Conservation (phyloP, 805 yeast genomes). For the Middelhovenomyces tepae region DNA sequence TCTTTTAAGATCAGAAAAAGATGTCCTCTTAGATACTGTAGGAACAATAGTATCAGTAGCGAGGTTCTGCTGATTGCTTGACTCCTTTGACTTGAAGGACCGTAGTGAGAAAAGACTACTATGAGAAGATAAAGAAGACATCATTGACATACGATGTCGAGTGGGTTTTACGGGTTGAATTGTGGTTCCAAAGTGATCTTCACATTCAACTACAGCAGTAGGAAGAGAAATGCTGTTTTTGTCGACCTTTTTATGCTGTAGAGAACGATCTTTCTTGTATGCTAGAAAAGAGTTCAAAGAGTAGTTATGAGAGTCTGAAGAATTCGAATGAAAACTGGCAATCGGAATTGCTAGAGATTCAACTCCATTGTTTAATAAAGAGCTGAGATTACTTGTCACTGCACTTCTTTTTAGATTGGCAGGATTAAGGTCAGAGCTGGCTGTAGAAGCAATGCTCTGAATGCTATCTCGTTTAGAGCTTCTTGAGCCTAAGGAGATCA, state of each 20-base stretch:
- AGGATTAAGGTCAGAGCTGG: no score
- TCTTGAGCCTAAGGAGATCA: no score
- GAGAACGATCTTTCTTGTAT: constrained; percentile 9
- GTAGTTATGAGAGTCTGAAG: no score
- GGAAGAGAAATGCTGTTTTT: constrained; percentile 12
- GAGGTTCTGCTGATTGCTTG: neutral
- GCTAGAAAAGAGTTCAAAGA: constrained; percentile 10
- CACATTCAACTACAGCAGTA: constrained; percentile 4
- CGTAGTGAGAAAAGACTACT: constrained; percentile 1
- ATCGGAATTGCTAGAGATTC: no score
- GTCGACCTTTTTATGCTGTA: constrained; percentile 9
- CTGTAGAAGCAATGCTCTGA: no score
- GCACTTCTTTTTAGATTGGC: no score
- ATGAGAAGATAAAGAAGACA: constrained; percentile 11
- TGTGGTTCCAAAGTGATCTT: constrained; percentile 9
- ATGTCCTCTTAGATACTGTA: neutral
- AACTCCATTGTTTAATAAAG: constrained; percentile 1
- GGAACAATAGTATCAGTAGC: neutral
- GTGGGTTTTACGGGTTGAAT: neutral
- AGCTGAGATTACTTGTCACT: constrained; percentile 8
- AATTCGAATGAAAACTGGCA: no score
- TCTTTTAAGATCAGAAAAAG: constrained; percentile 1
- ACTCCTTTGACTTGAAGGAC: constrained; percentile 2
- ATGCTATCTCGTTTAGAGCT: no score
- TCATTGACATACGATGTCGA: constrained; percentile 5